Conservation (phyloP, 192 early-diverging fungal genomes). For the Fimicolochytrium jonesii region DNA sequence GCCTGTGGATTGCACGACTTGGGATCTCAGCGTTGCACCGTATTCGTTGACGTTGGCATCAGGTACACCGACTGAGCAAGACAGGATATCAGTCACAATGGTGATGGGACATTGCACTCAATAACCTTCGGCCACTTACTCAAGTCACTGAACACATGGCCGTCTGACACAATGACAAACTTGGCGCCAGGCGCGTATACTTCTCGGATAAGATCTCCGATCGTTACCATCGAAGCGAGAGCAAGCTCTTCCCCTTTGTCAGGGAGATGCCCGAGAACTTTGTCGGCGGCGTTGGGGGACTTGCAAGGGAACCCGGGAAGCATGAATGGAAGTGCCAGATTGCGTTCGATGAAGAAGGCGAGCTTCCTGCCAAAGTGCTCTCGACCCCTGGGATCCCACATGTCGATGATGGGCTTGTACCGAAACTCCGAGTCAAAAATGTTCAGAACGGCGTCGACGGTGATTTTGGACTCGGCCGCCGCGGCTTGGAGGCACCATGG, state of each 20-base stretch:
- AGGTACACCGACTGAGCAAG: conserved; percentile 1
- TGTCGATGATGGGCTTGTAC: too few relatives aligned
- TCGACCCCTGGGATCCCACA: too few relatives aligned
- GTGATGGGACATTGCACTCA: background rate
- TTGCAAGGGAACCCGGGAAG: conserved; percentile 18
- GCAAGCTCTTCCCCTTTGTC: conserved; percentile 13
- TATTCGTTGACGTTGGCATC: conserved; percentile 12
- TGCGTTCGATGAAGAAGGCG: conserved; percentile 2
- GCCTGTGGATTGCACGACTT: background rate
- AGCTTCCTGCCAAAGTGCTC: too few relatives aligned
- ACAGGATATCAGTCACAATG: background rate
- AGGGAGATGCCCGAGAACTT: conserved; percentile 1
- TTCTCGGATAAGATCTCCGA: background rate
- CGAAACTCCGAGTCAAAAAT: too few relatives aligned
- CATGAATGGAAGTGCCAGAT: conserved; percentile 4
- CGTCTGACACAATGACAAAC: conserved; percentile 13
- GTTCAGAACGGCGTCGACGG: too few relatives aligned
- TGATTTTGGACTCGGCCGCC: too few relatives aligned
- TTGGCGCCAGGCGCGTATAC: conserved; percentile 4
- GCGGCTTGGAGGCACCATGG: too few relatives aligned
- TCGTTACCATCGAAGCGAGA: background rate
- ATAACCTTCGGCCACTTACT: background rate
- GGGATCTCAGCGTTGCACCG: background rate
- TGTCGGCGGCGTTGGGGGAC: background rate
- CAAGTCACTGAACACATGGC: conserved; percentile 10